phyloP scores from a whole-genome alignment of 495 filamentous ascomycete genomes.

The Penicillium lividum region DNA sequence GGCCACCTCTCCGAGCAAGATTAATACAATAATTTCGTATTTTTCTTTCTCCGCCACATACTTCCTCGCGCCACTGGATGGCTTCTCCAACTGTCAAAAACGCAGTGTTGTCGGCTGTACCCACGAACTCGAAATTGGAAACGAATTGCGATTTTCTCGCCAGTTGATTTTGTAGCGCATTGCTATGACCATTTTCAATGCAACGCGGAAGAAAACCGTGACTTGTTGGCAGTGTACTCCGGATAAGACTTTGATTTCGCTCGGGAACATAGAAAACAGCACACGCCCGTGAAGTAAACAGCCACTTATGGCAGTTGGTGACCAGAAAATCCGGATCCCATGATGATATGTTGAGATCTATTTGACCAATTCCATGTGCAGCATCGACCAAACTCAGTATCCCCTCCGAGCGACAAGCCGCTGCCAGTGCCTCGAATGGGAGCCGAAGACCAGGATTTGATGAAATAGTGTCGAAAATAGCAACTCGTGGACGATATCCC shows the following conservation, averaged over 20 bases:
- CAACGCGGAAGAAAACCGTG: constrained; percentile 39
- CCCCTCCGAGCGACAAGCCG: constrained; percentile 56
- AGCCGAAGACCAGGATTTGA: constrained; percentile 69
- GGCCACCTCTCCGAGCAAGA: constrained; percentile 57
- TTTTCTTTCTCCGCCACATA: constrained; percentile 53
- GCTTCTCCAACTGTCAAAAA: constrained; percentile 66
- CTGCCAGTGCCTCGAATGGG: constrained; percentile 65
- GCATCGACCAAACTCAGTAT: constrained; percentile 66
- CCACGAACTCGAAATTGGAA: constrained; percentile 69
- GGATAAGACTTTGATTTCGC: constrained; percentile 71
- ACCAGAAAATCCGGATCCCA: constrained; percentile 77
- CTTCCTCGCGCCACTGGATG: constrained; percentile 59
- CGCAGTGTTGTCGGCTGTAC: constrained; percentile 64
- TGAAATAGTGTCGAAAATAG: constrained; percentile 72
- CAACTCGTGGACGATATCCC: constrained; percentile 52
- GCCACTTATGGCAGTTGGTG: constrained; percentile 82
- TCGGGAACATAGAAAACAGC: constrained; percentile 73
- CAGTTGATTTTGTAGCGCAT: background rate
- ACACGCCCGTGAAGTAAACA: constrained; percentile 70
- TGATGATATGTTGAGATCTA: constrained; percentile 58
- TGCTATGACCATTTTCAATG: background rate
- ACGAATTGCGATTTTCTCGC: constrained; percentile 48
- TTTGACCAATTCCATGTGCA: constrained; percentile 75
- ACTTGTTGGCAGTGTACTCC: constrained; percentile 66
- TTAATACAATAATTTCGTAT: constrained; percentile 9